Conservation (phyloP, 768 basidiomycete genomes). For the Boletus bicolor region DNA sequence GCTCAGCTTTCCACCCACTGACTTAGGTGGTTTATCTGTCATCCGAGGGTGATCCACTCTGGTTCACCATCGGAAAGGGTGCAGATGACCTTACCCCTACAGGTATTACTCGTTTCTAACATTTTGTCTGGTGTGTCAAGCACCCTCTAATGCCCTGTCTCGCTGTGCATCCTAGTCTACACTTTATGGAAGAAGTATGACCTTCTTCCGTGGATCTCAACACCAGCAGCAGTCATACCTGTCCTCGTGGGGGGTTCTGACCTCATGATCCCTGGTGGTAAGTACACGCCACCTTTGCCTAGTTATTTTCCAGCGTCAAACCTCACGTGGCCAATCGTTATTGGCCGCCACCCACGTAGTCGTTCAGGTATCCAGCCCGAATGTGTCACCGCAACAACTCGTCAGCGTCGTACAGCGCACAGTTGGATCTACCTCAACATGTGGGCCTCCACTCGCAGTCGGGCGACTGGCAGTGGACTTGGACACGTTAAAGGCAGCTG, state of each 20-base stretch:
- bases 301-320: neutral
- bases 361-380: conserved; percentile 45
- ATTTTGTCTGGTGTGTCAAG: neutral
- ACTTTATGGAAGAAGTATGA: conserved; percentile 74
- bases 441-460: conserved; percentile 62
- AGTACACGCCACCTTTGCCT: conserved; percentile 21
- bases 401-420: conserved; percentile 59
- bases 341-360: conserved; percentile 37
- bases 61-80: conserved; percentile 73
- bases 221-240: conserved; percentile 67
- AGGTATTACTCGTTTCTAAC: conserved; percentile 27
- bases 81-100: conserved; percentile 72
- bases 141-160: neutral
- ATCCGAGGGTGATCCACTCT: conserved; percentile 66
- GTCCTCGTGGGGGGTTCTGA: conserved; percentile 77
- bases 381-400: conserved; percentile 46
- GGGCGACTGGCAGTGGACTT: conserved; percentile 64
- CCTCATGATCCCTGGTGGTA: conserved; percentile 85
- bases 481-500: conserved; percentile 43
- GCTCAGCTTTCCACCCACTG: neutral
- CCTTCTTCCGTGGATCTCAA: conserved; percentile 68
- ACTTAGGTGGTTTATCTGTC: conserved; percentile 61
- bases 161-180: conserved; percentile 45
- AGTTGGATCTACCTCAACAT: conserved; percentile 25
- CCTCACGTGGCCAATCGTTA: neutral